These are phyloP conservation scores for Papiliotrema laurentii DNA, from an alignment of 1,284 basidiomycete genomes.

Conservation along the genomic window DNA sequence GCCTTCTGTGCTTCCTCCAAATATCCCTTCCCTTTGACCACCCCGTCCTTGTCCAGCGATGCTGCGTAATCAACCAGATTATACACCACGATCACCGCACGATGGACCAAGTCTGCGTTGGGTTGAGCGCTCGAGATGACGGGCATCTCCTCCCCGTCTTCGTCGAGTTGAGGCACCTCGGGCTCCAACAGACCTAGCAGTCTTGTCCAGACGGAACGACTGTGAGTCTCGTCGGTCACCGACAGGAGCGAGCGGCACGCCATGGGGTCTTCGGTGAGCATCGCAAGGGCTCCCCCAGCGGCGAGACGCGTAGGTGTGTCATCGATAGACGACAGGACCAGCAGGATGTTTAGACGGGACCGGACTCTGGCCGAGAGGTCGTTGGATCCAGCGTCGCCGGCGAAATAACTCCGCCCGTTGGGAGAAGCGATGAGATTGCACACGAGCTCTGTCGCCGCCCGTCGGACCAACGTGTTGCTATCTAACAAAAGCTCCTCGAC, in stretches of 20 bases:
- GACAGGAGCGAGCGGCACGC: slow-evolving; percentile 58
- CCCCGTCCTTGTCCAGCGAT: neutral
- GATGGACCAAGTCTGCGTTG: slow-evolving; percentile 60
- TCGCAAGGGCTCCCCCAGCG: slow-evolving; percentile 78
- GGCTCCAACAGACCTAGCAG: slow-evolving; percentile 16
- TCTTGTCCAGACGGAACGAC: slow-evolving; percentile 44
- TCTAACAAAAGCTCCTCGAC: slow-evolving; percentile 79
- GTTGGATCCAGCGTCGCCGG: slow-evolving; percentile 32
- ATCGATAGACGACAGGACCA: slow-evolving; percentile 77
- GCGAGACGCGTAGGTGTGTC: slow-evolving; percentile 77
- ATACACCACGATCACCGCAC: slow-evolving; percentile 64
- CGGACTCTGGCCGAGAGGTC: slow-evolving; percentile 47
- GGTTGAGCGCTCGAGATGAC: slow-evolving; percentile 24
- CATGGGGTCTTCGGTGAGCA: slow-evolving; percentile 59
- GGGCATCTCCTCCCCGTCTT: slow-evolving; percentile 36
- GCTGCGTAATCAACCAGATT: slow-evolving; percentile 55
- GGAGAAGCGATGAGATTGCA: slow-evolving; percentile 85
- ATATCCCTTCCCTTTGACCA: neutral
- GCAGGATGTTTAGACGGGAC: slow-evolving; percentile 71
- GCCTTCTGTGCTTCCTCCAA: slow-evolving; percentile 12
- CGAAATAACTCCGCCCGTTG: slow-evolving; percentile 58
- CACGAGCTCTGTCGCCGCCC: slow-evolving; percentile 85
- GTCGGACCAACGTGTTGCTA: slow-evolving; percentile 72
- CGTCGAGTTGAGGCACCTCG: slow-evolving; percentile 31
- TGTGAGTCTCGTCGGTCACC: slow-evolving; percentile 54